Evolutionary conservation across 2,329 filamentous ascomycete genomes (phyloP).

Genomic region (Ophiostoma fasciatum): DNA sequence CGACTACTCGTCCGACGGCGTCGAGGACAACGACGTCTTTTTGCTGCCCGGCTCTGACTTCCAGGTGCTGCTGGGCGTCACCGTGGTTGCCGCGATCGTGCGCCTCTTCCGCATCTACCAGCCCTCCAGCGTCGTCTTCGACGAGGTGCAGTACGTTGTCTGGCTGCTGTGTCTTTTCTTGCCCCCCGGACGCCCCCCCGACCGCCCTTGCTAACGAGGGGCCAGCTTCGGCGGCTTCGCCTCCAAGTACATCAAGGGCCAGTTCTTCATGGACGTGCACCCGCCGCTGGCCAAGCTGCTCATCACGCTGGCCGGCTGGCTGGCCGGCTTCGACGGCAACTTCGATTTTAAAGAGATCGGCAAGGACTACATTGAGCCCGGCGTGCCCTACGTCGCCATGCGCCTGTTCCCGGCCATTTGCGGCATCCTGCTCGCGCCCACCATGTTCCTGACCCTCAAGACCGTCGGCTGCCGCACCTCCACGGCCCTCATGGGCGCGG

Average conservation of each 20-base stretch:
- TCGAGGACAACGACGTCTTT: constrained; percentile 85
- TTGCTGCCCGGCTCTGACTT: constrained; percentile 74
- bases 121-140: constrained; percentile 91
- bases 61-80: constrained; percentile 57
- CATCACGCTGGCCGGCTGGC: constrained; percentile 85
- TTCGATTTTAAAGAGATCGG: constrained; percentile 99
- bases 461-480: constrained; percentile 76
- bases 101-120: constrained; percentile 93
- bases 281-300: constrained; percentile 93
- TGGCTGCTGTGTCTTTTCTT: constrained; percentile 1
- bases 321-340: constrained; percentile 85
- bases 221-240: constrained; percentile 90
- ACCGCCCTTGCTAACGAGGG: not conserved
- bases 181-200: too few relatives aligned
- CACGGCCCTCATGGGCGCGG: constrained; percentile 69
- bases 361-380: constrained; percentile 92
- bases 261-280: constrained; percentile 99
- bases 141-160: constrained; percentile 95
- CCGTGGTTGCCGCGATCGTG: constrained; percentile 60
- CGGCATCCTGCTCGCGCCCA: constrained; percentile 76
- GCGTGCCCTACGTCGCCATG: constrained; percentile 96
- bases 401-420: constrained; percentile 80
- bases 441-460: constrained; percentile 91
- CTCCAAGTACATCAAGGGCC: constrained; percentile 97
- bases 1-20: constrained; percentile 63